Percentiles rank a stretch among this genome's conserved stretches.
phyloP scores from a whole-genome alignment of 805 yeast species.

The Saccharomycopsis sp. region DNA sequence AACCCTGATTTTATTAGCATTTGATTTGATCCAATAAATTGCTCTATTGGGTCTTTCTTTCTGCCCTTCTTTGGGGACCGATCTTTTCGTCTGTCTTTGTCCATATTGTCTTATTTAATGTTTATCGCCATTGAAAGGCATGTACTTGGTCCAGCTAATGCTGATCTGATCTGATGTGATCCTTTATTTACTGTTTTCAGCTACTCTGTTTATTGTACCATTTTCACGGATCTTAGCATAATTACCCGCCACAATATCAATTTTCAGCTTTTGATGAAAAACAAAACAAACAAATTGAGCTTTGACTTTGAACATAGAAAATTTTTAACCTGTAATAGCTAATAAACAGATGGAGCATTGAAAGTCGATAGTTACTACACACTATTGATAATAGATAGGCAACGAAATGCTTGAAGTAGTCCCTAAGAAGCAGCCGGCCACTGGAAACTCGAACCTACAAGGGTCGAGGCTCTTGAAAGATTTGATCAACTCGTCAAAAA shows the following conservation, averaged over 20 bases:
- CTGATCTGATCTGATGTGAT: neutral
- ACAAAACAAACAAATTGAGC: neutral
- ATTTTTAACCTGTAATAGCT: too few species aligned
- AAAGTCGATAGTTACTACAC: neutral
- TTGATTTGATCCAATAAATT: slow-evolving; percentile 39
- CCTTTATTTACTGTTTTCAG: neutral
- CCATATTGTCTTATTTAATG: neutral
- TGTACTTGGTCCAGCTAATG: too few species aligned
- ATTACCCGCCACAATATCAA: neutral
- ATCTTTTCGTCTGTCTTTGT: neutral
- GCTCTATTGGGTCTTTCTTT: slow-evolving; percentile 49
- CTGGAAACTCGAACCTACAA: neutral
- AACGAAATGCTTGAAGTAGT: neutral
- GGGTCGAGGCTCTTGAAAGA: slow-evolving; percentile 47
- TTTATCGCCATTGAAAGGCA: too few species aligned
- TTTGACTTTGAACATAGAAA: neutral
- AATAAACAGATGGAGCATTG: too few species aligned
- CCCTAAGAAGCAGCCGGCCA: neutral
- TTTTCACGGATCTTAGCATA: neutral
- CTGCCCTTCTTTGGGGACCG: slow-evolving; percentile 29
- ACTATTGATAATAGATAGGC: neutral
- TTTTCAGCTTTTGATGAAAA: neutral
- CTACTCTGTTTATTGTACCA: neutral
- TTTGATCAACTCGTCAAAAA: slow-evolving; percentile 67
- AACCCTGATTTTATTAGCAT: slow-evolving; percentile 42